phyloP scores from a whole-genome alignment of 1,139 yeast species.

The Hemisphaericaspora xylofermentans region DNA sequence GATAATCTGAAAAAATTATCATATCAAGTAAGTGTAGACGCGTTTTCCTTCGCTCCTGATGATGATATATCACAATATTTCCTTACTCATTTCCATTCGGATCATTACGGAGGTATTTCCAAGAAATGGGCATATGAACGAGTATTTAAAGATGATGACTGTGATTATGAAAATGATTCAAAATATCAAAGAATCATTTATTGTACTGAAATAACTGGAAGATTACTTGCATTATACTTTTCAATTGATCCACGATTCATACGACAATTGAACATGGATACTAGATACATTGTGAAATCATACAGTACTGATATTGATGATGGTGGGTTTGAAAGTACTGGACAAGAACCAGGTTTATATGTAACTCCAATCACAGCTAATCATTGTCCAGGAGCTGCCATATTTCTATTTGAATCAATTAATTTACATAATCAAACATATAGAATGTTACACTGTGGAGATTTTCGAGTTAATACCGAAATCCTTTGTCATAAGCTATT shows the following conservation, averaged over 20 bases:
- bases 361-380: conserved; percentile 79
- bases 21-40: conserved; percentile 60
- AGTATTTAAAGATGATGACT: conserved; percentile 28
- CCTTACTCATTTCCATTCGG: conserved; percentile 85
- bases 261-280: conserved; percentile 45
- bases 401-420: conserved; percentile 66
- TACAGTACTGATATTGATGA: conserved; percentile 14
- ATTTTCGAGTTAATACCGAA: conserved; percentile 68
- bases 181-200: conserved; percentile 47
- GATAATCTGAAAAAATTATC: conserved; percentile 10
- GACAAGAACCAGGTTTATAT: conserved; percentile 43
- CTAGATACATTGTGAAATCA: conserved; percentile 29
- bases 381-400: conserved; percentile 94
- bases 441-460: conserved; percentile 81
- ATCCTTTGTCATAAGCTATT: conserved; percentile 39
- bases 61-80: conserved; percentile 51
- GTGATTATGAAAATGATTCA: conserved; percentile 41
- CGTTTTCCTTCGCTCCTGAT: conserved; percentile 57
- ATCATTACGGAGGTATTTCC: conserved; percentile 85
- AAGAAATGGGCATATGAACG: conserved; percentile 66
- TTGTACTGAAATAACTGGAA: conserved; percentile 69
- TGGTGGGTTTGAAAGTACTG: conserved; percentile 16
- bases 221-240: conserved; percentile 52
- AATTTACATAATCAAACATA: conserved; percentile 24
- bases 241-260: conserved; percentile 56